Conservation (phyloP, 352 stramenopile species). For the Pythium sukuiense region DNA sequence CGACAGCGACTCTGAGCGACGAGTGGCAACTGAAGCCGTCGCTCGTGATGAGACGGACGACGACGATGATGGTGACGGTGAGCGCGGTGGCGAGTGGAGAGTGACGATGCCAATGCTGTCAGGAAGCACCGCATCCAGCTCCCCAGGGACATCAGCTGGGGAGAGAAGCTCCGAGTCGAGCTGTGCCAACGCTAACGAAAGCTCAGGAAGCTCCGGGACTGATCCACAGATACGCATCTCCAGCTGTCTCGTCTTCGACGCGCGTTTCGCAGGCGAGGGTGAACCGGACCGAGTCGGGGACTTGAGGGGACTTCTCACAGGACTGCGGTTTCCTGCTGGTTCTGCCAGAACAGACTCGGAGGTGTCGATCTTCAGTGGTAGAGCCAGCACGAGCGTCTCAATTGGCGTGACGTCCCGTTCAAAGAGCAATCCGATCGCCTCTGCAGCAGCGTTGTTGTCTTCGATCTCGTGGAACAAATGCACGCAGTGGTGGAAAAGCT, state of each 20-base stretch:
- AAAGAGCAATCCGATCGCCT: conserved; percentile 54
- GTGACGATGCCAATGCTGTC: conserved; percentile 8
- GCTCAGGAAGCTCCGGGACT: conserved; percentile 3
- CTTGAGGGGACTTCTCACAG: conserved; percentile 16
- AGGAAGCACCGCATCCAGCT: background rate
- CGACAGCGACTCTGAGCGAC: conserved; percentile 18
- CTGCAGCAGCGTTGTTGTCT: conserved; percentile 12
- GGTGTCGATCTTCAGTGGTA: conserved; percentile 18
- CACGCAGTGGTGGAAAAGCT: conserved; percentile 67
- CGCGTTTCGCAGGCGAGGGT: conserved; percentile 16
- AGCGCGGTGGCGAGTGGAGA: conserved; percentile 4
- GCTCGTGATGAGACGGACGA: conserved; percentile 1
- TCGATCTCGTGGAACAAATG: conserved; percentile 50
- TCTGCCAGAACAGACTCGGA: background rate
- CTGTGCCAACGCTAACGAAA: background rate
- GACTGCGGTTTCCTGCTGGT: conserved; percentile 3
- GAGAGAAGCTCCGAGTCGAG: conserved; percentile 21
- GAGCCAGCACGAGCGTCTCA: conserved; percentile 37
- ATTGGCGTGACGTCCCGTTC: conserved; percentile 46
- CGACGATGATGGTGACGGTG: conserved; percentile 2
- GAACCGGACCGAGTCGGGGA: background rate
- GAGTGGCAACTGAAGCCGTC: background rate
- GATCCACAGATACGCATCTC: conserved; percentile 34
- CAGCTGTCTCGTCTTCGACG: conserved; percentile 24
- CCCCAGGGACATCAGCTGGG: background rate